Conservation (phyloP, 2,329 filamentous ascomycete species). For the Coniochaeta sp. region DNA sequence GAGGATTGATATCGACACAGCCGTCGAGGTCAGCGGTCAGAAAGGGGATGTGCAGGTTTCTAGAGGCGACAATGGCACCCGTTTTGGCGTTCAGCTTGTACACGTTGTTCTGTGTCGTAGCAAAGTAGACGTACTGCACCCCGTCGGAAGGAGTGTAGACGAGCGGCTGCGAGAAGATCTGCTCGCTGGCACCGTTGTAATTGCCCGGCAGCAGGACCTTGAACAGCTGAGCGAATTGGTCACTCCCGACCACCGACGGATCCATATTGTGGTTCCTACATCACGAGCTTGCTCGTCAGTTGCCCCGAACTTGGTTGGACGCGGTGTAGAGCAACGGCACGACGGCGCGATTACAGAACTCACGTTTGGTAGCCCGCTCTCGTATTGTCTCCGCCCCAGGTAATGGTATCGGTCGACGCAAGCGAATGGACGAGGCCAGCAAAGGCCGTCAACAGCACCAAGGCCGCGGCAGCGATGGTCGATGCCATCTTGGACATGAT, state of each 20-base stretch:
- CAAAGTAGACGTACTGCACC: constrained; percentile 38
- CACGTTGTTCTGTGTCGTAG: constrained; percentile 42
- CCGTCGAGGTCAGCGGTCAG: constrained; percentile 34
- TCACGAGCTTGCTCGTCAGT: neutral
- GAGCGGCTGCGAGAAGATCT: constrained; percentile 43
- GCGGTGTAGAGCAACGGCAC: neutral
- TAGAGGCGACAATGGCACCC: constrained; percentile 29
- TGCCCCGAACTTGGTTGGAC: neutral
- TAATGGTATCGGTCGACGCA: constrained; percentile 46
- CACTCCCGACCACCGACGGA: constrained; percentile 45
- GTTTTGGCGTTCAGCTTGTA: constrained; percentile 40
- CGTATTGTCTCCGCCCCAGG: constrained; percentile 51
- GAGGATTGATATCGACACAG: constrained; percentile 38
- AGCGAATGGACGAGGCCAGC: constrained; percentile 25
- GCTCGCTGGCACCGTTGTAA: constrained; percentile 40
- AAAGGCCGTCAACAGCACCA: constrained; percentile 23
- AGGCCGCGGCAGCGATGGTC: neutral
- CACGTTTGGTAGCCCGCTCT: constrained; percentile 45
- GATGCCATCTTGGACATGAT: constrained; percentile 7
- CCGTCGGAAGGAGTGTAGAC: constrained; percentile 34
- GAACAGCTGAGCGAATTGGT: constrained; percentile 49
- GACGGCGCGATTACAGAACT: constrained; percentile 11
- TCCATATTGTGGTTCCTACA: constrained; percentile 54
- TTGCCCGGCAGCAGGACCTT: constrained; percentile 41
- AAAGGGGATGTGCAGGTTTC: constrained; percentile 38